Percentiles rank a stretch among this genome's conserved stretches.
phyloP scores from a whole-genome alignment of 768 basidiomycete genomes.

The Russula sp. region DNA sequence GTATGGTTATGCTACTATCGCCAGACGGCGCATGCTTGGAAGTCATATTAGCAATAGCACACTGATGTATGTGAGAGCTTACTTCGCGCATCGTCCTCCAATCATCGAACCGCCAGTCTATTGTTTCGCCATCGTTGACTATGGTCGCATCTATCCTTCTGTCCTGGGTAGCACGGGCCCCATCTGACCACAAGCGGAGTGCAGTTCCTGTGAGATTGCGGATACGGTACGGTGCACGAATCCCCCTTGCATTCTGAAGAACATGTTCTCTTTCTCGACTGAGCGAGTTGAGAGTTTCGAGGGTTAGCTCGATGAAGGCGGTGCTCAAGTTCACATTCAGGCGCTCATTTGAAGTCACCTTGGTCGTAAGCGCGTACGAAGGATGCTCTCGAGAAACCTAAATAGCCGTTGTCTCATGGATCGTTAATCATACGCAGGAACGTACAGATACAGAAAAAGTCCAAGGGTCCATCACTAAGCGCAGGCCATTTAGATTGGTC shows the following conservation, averaged over 20 bases:
- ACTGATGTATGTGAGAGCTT: conserved; percentile 17
- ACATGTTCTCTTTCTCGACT: conserved; percentile 66
- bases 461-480: conserved; percentile 91
- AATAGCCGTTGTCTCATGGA: background rate
- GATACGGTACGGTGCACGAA: conserved; percentile 89
- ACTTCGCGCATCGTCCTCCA: conserved; percentile 93
- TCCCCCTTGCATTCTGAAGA: conserved; percentile 72
- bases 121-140: conserved; percentile 62
- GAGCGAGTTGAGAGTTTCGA: conserved; percentile 66
- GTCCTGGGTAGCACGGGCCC: conserved; percentile 43
- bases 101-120: conserved; percentile 97
- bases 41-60: background rate
- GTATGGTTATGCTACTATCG: conserved; percentile 82
- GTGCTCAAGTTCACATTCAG: conserved; percentile 89
- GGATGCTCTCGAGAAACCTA: conserved; percentile 49
- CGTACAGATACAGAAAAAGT: conserved; percentile 66
- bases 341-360: conserved; percentile 67
- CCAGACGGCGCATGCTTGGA: conserved; percentile 42
- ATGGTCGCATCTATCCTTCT: conserved; percentile 48
- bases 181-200: conserved; percentile 79
- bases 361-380: conserved; percentile 47
- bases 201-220: conserved; percentile 86
- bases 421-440: conserved; percentile 3
- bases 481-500: background rate
- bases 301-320: conserved; percentile 79